phyloP scores from a whole-genome alignment of 306 rosid species.

The Castanospermum australe region DNA sequence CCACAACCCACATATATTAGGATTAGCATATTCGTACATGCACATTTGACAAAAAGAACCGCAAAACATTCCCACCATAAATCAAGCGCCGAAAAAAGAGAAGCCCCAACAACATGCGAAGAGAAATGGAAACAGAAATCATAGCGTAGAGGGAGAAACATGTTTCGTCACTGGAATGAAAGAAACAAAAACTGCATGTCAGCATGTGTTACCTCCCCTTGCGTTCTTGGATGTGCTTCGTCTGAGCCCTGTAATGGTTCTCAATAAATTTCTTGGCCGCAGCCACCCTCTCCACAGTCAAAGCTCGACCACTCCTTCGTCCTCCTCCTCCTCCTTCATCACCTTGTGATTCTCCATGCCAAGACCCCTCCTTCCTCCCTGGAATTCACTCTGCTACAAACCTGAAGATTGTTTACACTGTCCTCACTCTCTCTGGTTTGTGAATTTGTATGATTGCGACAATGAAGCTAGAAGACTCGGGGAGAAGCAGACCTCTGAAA shows the following conservation, averaged over 20 bases:
- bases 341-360: conserved; percentile 45
- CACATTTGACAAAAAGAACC: not conserved
- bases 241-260: conserved; percentile 79
- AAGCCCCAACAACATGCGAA: conserved; percentile 9
- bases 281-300: conserved; percentile 87
- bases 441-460: conserved; percentile 46
- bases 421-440: conserved; percentile 4
- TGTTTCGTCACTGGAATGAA: not conserved
- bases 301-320: conserved; percentile 53
- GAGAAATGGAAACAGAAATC: not conserved
- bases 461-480: conserved; percentile 29
- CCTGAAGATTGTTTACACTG: not conserved
- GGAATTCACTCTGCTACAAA: too few relatives aligned
- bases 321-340: conserved; percentile 29
- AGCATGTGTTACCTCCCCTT: conserved; percentile 57
- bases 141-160: not conserved
- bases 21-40: not conserved
- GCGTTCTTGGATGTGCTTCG: conserved; percentile 77
- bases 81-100: not conserved
- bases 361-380: not conserved
- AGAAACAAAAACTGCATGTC: not conserved
- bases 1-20: not conserved
- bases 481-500: conserved; percentile 40
- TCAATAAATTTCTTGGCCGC: conserved; percentile 90
- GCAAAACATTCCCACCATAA: not conserved